Base-by-base conservation (phyloP, 768 basidiomycete species). In the Clavaria fumosa region DNA sequence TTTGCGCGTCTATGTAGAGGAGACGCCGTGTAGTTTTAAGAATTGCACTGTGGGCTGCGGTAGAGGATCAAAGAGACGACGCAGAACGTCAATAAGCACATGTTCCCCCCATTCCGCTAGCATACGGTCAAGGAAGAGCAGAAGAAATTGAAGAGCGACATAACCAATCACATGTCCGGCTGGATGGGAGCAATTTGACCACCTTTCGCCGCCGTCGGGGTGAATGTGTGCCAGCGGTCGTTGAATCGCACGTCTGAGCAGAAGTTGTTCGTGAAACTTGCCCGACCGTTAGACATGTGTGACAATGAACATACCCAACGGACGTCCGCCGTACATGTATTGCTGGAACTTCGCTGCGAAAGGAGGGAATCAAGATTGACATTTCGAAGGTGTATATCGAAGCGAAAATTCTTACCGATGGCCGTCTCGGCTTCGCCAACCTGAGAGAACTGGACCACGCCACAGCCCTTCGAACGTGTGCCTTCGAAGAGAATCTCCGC, bases 401-500 rank as follows among this genome's bases (percentile, higher is more conserved):
- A 45, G 14, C 18, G 7, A 18, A 5, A 12, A 3, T 18, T 53
- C 74, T 5, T 43, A 83, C 82, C 78, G 39, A 93, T 91, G 4
- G 91, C 91, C 7, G 89, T 91, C 60, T 93, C 88, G 5, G 91
- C 93, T 56, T 96, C 91, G 5, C 64, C 53, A 18, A 83, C 72
- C 49, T 83, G 79, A 19, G 75, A 70, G 53, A 99, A 96, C 55
- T 97, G 91, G 9, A 96, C 93, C 31, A 99, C 84, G 50, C 93
- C 95, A 42, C 81, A 78, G 10, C 93, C 93, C 57, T 95, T 95
- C 34, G 84, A 88, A 38, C 93, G 75, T 0, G 81, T 77, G 11
- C 85, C 83, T 49, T 96, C 91, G 49, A 82, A 90, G 33, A 99
- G 58, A 45, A 96, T 93, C 59, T 99, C 93, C 2, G 93, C 93